Evolutionary conservation across 768 basidiomycete species (phyloP).

Genomic region (Amanita fuliginea): DNA sequence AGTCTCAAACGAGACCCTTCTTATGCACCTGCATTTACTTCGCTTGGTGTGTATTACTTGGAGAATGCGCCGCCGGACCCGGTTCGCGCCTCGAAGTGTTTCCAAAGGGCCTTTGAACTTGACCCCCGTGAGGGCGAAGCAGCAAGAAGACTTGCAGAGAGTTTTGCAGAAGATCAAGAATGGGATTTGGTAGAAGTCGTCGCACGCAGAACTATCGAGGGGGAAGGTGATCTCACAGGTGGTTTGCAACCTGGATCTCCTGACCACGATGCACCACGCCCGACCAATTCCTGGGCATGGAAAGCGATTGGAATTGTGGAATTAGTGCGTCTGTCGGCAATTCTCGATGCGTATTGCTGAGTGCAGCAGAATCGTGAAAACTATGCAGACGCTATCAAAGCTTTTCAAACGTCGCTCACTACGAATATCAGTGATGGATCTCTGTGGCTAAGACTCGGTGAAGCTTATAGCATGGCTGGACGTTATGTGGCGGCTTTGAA

Average conservation of each 20-base stretch:
- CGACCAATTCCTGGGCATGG: constrained; percentile 95
- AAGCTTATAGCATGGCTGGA: constrained; percentile 84
- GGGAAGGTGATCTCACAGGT: constrained; percentile 72
- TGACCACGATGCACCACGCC: constrained; percentile 32
- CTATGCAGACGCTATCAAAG: constrained; percentile 66
- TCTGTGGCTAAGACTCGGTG: constrained; percentile 87
- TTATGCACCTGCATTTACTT: constrained; percentile 90
- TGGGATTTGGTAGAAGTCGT: constrained; percentile 96
- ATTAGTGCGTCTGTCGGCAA: constrained; percentile 44
- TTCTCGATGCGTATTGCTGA: background rate
- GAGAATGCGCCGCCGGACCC: constrained; percentile 71
- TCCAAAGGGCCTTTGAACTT: constrained; percentile 96
- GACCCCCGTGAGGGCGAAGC: constrained; percentile 84
- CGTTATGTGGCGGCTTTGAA: constrained; percentile 85
- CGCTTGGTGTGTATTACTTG: constrained; percentile 82
- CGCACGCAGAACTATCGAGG: constrained; percentile 86
- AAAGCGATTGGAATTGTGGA: constrained; percentile 91
- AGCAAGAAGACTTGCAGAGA: constrained; percentile 72
- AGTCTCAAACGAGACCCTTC: constrained; percentile 64
- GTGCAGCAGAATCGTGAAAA: constrained; percentile 48
- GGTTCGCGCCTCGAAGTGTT: constrained; percentile 84
- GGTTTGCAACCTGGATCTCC: constrained; percentile 28
- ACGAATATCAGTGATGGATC: constrained; percentile 66
- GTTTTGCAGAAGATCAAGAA: constrained; percentile 86
- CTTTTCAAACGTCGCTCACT: constrained; percentile 78